These are phyloP conservation scores for Fusarium setosum DNA, from an alignment of 2,329 filamentous ascomycete genomes.

Conservation along the genomic window DNA sequence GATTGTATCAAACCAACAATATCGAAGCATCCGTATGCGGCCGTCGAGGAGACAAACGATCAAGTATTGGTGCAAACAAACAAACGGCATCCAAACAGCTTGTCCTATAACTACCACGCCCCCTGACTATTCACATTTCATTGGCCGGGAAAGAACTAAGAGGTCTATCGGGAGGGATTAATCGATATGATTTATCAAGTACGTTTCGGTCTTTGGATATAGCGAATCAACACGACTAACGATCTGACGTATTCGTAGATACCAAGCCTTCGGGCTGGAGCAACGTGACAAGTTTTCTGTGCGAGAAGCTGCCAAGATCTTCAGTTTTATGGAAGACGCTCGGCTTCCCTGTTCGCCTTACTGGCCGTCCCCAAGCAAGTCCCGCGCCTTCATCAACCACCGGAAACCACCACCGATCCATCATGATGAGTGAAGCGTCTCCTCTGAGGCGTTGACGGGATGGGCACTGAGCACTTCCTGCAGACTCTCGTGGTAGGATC, in stretches of 20 bases:
- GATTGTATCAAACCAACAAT: neutral
- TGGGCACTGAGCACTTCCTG: neutral
- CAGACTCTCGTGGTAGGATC: neutral
- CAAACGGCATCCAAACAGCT: neutral
- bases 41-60: neutral
- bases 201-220: conserved; percentile 20
- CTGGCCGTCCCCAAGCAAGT: neutral
- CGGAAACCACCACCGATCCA: neutral
- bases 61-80: neutral
- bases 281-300: neutral
- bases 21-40: neutral
- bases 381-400: neutral
- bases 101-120: neutral
- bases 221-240: conserved; percentile 4
- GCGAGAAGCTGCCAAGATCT: neutral
- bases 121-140: neutral
- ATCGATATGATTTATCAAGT: neutral
- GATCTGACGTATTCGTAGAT: conserved; percentile 6
- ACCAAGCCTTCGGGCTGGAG: neutral
- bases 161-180: neutral
- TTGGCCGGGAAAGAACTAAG: neutral
- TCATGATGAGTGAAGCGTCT: neutral
- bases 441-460: neutral
- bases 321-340: neutral
- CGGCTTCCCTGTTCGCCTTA: neutral